These are phyloP conservation scores for Salvia rosmarinus DNA, from an alignment of 257 asterid genomes.

Conservation along the genomic window DNA sequence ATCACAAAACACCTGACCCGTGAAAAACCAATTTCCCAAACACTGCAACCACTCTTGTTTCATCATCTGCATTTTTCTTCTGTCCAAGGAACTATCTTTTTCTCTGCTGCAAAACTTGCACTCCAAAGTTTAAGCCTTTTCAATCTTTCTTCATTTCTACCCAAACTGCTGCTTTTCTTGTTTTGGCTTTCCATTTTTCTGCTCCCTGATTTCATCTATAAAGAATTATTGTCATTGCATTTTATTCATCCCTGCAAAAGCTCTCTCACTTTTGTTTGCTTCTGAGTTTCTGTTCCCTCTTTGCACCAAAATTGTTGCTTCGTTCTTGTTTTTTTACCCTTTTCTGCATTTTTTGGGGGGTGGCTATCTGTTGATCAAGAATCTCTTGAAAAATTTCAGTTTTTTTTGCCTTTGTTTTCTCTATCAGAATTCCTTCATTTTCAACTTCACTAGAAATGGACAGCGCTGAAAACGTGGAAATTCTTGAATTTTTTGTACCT, in stretches of 20 bases:
- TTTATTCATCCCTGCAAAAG: neutral
- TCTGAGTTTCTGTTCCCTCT: neutral
- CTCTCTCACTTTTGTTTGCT: constrained; percentile 6
- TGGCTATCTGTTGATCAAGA: constrained; percentile 27
- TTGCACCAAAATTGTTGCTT: constrained; percentile 23
- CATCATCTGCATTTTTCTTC: constrained; percentile 28
- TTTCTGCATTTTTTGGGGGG: neutral
- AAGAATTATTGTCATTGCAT: constrained; percentile 7
- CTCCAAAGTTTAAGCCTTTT: constrained; percentile 17
- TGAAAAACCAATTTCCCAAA: constrained; percentile 52
- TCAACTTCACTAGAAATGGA: constrained; percentile 36
- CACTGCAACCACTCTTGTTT: constrained; percentile 41
- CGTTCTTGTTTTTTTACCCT: neutral
- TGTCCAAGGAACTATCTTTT: constrained; percentile 25
- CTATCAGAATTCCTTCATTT: constrained; percentile 15
- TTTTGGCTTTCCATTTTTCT: neutral
- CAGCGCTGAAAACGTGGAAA: constrained; percentile 35
- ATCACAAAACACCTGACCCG: constrained; percentile 75
- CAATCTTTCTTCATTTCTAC: constrained; percentile 16
- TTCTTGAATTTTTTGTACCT: constrained; percentile 21
- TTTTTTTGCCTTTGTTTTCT: no score
- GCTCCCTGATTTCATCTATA: neutral
- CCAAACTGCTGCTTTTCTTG: constrained; percentile 34
- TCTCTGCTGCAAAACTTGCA: constrained; percentile 14
- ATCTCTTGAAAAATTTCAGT: constrained; percentile 1